Evolutionary conservation across 2,329 filamentous ascomycete species (phyloP), one percentile per base, ranked within the genome.

Genomic region (Fusarium compactum): DNA sequence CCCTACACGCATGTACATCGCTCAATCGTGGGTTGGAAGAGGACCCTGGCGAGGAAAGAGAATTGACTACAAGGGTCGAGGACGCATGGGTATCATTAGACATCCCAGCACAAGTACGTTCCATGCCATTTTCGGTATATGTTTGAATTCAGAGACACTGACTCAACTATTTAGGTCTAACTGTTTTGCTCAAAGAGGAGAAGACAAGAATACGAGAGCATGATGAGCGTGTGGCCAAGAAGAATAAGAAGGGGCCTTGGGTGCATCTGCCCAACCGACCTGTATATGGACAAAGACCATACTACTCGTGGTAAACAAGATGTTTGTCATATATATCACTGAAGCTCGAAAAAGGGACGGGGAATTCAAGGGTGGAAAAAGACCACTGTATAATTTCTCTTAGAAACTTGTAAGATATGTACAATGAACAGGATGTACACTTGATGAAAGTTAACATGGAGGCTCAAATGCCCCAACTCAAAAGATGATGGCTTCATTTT

Each of bases 11-110:
- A 91, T 98, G 70, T 99, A 98, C 80, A 87, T 99, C 72, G 92
- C 94, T 58, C 90, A 98, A 82, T 94, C 95, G 7, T 99, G 95
- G 95, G 94, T 97, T 46, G 93, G 92, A 58, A 90, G 92, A 70
- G 93, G 93, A 0, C 85, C 86, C 2, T 91, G 85, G 79, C 86
- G 87, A 62, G 81, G 79, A 27, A 82, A 81, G 64, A 83, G 85
- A 47, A 83, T 88, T 8, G 91, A 95, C 72, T 91, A 90, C 80
- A 90, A 95, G 69, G 94, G 94, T 5, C 87, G 93, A 77, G 94
- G 94, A 34, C 85, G 87, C 60, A 87, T 91, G 70, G 88, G 92
- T 75, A 80, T 89, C 34, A 85, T 96, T 80, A 85, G 85, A 59
- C 90, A 90, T 70, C 93, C 93, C 1, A 88, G 89, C 72, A 93